Percentiles rank a stretch among this genome's conserved stretches.
Conservation (phyloP, 805 yeast genomes). For the Candida succiphila region DNA sequence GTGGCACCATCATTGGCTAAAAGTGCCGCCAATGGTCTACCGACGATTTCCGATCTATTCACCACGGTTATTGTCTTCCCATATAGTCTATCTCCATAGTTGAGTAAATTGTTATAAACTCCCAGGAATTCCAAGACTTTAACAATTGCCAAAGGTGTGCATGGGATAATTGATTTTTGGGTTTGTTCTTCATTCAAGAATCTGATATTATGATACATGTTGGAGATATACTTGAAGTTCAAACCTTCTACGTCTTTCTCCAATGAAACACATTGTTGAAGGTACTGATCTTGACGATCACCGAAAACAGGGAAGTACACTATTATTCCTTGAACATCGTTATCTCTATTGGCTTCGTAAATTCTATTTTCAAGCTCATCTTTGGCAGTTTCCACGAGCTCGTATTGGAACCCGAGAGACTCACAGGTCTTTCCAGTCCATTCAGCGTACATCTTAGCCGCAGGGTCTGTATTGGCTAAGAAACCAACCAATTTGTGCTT, state of each 20-base stretch:
- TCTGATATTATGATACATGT: constrained; percentile 89
- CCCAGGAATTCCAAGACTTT: constrained; percentile 87
- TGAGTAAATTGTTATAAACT: constrained; percentile 71
- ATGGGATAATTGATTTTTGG: constrained; percentile 83
- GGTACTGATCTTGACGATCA: constrained; percentile 86
- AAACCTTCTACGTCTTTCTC: constrained; percentile 96
- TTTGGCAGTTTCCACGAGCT: constrained; percentile 59
- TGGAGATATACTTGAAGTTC: constrained; percentile 83
- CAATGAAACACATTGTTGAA: constrained; percentile 85
- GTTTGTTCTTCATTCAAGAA: constrained; percentile 58
- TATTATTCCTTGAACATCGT: constrained; percentile 80
- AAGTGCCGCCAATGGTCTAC: constrained; percentile 92
- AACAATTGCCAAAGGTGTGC: constrained; percentile 93
- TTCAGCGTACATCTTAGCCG: constrained; percentile 88
- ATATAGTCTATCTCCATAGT: constrained; percentile 84
- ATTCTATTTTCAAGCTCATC: constrained; percentile 81
- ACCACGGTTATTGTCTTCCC: constrained; percentile 89
- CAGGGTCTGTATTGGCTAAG: constrained; percentile 88
- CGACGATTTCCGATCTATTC: constrained; percentile 93
- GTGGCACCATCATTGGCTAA: constrained; percentile 97
- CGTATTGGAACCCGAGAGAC: constrained; percentile 78
- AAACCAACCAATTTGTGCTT: constrained; percentile 83
- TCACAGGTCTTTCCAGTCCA: constrained; percentile 93
- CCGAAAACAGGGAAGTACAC: constrained; percentile 97
- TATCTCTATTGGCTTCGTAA: constrained; percentile 73